Conservation (phyloP, 345 rosid species). For the Syzygium aromaticum region DNA sequence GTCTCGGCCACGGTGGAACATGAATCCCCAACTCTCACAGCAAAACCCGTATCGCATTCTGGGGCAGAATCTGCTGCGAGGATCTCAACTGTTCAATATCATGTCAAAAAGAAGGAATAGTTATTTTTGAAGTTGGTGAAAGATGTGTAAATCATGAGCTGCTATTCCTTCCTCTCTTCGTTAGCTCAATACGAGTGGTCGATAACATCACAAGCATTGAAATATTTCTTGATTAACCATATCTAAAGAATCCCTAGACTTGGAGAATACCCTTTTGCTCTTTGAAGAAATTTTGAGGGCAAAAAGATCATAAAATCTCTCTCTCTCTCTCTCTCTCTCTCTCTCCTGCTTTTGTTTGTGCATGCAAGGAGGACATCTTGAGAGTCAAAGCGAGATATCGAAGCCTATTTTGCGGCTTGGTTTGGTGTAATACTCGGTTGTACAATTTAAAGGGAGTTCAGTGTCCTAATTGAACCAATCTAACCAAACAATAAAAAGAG, state of each 20-base stretch:
- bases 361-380: neutral
- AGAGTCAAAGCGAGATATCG: neutral
- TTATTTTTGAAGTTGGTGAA: neutral
- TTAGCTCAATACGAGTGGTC: neutral
- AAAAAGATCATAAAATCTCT: neutral
- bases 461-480: neutral
- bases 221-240: neutral
- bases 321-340: neutral
- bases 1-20: neutral
- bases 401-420: neutral
- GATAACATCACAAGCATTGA: neutral
- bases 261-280: neutral
- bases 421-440: neutral
- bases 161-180: neutral
- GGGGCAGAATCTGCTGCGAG: neutral
- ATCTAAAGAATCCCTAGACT: neutral
- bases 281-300: neutral
- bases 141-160: neutral
- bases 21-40: neutral
- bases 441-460: neutral
- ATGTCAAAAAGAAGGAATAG: neutral
- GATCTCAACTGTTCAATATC: neutral
- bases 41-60: neutral
- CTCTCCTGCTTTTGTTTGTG: neutral
- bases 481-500: neutral